These are phyloP conservation scores for Tribonema minus DNA, from an alignment of 108 stramenopile species.

Conservation along the genomic window DNA sequence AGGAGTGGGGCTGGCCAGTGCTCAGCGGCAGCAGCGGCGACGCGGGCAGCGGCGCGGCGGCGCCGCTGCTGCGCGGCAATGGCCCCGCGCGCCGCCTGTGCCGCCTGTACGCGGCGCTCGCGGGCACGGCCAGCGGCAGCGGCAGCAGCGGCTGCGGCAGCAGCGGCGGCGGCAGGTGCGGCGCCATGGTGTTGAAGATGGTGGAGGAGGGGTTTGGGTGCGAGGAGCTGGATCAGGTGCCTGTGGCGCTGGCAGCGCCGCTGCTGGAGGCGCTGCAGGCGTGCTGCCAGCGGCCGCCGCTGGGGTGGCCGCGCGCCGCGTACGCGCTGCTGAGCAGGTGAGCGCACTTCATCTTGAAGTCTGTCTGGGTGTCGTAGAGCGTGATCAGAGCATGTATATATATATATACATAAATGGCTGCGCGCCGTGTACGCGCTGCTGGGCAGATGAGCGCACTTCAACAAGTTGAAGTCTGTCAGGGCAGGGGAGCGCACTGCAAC, in stretches of 20 bases:
- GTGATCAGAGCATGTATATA: background rate
- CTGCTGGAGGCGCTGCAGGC: conserved; percentile 36
- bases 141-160: background rate
- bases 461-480: too few relatives aligned
- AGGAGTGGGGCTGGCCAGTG: too few relatives aligned
- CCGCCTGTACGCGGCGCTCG: background rate
- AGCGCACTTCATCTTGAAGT: too few relatives aligned
- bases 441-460: background rate
- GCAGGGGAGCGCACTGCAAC: background rate
- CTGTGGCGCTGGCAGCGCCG: conserved; percentile 26
- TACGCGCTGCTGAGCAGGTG: conserved; percentile 18
- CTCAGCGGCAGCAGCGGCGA: background rate
- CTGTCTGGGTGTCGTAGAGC: too few relatives aligned
- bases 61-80: background rate
- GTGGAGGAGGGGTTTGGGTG: conserved; percentile 34
- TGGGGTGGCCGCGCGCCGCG: conserved; percentile 17
- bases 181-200: conserved; percentile 7
- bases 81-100: background rate
- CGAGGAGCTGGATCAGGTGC: conserved; percentile 10
- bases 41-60: background rate
- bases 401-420: background rate
- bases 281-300: background rate
- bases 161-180: background rate
- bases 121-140: background rate
- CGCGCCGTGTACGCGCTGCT: conserved; percentile 12